These are phyloP conservation scores for Leucogyrophana mollusca DNA, from an alignment of 768 basidiomycete species.

Conservation along the genomic window DNA sequence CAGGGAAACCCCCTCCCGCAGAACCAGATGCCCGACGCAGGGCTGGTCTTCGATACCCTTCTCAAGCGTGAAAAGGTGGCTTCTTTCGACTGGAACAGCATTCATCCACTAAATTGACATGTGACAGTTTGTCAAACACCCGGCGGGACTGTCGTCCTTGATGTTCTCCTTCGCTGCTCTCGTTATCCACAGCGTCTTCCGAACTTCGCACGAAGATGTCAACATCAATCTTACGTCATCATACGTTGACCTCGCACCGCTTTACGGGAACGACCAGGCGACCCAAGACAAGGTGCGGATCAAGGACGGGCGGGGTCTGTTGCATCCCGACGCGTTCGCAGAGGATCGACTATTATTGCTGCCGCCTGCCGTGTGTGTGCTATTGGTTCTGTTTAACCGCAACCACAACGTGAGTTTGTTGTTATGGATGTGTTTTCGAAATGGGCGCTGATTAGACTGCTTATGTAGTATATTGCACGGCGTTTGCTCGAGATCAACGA, in stretches of 20 bases:
- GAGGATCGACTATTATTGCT: conserved; percentile 77
- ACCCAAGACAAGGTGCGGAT: conserved; percentile 54
- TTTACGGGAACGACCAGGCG: conserved; percentile 74
- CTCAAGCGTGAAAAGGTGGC: conserved; percentile 67
- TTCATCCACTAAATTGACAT: conserved; percentile 4
- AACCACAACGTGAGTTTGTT: conserved; percentile 73
- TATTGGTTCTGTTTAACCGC: conserved; percentile 87
- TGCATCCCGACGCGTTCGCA: conserved; percentile 72
- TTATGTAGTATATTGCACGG: conserved; percentile 67
- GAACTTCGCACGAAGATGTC: conserved; percentile 64
- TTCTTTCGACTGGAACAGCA: neutral
- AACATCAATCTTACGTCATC: conserved; percentile 83
- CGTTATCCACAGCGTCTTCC: conserved; percentile 87
- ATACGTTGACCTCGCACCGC: conserved; percentile 80
- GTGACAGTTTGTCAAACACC: conserved; percentile 67
- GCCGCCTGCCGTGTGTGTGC: conserved; percentile 71
- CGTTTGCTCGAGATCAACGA: conserved; percentile 83
- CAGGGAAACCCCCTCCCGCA: conserved; percentile 61
- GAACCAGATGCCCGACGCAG: conserved; percentile 75
- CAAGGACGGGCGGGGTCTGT: conserved; percentile 61
- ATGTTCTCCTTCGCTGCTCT: conserved; percentile 85
- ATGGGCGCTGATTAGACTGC: neutral
- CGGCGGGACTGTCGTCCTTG: conserved; percentile 72
- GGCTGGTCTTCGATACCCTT: conserved; percentile 78
- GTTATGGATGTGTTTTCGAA: neutral